Evolutionary conservation across 2,329 filamentous ascomycete genomes (phyloP).

Genomic region (Bipolaris gigantea): DNA sequence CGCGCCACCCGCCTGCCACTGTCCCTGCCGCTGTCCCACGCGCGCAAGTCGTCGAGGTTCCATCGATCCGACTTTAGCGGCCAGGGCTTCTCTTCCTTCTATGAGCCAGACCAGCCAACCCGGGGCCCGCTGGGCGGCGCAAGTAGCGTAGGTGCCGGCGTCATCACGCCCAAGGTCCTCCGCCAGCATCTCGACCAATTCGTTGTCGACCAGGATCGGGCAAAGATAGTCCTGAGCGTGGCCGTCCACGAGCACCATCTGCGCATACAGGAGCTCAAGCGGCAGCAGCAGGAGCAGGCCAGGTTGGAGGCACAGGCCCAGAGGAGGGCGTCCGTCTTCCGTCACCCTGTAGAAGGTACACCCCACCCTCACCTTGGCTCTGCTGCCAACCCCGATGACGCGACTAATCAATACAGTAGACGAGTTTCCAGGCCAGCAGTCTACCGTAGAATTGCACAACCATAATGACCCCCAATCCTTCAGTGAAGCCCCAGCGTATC

Average conservation of each 20-base stretch:
- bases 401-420: conserved; percentile 49
- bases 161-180: conserved; percentile 65
- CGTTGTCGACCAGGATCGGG: conserved; percentile 91
- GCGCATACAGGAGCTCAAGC: conserved; percentile 72
- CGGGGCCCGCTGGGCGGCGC: conserved; percentile 64
- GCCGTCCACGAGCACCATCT: conserved; percentile 98
- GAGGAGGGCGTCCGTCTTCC: conserved; percentile 67
- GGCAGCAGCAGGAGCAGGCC: conserved; percentile 78
- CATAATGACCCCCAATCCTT: conserved; percentile 18
- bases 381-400: conserved; percentile 10
- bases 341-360: conserved; percentile 76
- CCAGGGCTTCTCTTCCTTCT: conserved; percentile 64
- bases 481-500: conserved; percentile 22
- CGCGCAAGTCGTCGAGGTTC: conserved; percentile 51
- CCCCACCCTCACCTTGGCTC: conserved; percentile 19
- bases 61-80: conserved; percentile 63
- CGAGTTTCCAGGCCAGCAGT: conserved; percentile 64
- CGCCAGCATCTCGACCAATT: conserved; percentile 94
- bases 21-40: conserved; percentile 18
- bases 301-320: conserved; percentile 72
- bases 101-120: conserved; percentile 65
- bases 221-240: conserved; percentile 89
- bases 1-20: conserved; percentile 17
- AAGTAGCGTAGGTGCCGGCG: conserved; percentile 59
- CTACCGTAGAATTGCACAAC: conserved; percentile 48